Base-by-base conservation (phyloP, 768 basidiomycete genomes). In the Leccinum longicurvipes region DNA sequence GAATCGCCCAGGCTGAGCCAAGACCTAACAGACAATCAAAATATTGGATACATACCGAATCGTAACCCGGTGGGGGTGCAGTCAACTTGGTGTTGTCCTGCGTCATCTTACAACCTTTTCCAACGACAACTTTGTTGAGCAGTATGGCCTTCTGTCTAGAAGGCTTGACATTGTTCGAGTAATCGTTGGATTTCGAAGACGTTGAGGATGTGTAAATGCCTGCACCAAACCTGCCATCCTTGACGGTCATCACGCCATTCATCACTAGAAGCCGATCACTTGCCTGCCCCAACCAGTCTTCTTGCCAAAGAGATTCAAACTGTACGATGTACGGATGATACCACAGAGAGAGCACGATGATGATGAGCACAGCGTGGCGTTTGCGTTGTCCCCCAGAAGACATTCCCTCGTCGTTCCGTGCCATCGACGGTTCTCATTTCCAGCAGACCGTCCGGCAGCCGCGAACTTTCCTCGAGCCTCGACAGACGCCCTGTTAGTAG, bases 151-250 rank as follows among this genome's bases (percentile, higher is more conserved):
- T 86, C 58, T 81, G 68, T 17, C 69, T 67, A 0, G 83, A 86
- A 42, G 77, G 71, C 57, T 77, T 79, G 51, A 78, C 74, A 56
- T 85, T 86, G 50, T 73, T 75, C 11, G 85, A 85, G 64, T 89
- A 89, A 68, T 89, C 86, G 56, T 87, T 83, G 17, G 86, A 85
- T 79, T 88, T 88, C 7, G 86, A 88, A n/a, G 87, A 87, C 1
- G 86, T 88, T n/a, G 84, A 84, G 6, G 85, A 86, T 1, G 86
- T 87, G 64, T 87, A 88, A 41, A 87, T 84, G 24, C 86, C 86
- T 34, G 80, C 80, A 24, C 86, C 86, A 49, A 87, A 87, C 57
- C 85, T 86, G 59, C 19, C 53, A 21, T 27, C 21, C 41, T 6
- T 34, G 15, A 41, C n/a, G 47, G 57, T 65, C 49, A 56, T 48